Percentiles rank a stretch among this genome's conserved stretches.
Conservation (phyloP, 108 stramenopile species). For the Chaetoceros tenuissimus region DNA sequence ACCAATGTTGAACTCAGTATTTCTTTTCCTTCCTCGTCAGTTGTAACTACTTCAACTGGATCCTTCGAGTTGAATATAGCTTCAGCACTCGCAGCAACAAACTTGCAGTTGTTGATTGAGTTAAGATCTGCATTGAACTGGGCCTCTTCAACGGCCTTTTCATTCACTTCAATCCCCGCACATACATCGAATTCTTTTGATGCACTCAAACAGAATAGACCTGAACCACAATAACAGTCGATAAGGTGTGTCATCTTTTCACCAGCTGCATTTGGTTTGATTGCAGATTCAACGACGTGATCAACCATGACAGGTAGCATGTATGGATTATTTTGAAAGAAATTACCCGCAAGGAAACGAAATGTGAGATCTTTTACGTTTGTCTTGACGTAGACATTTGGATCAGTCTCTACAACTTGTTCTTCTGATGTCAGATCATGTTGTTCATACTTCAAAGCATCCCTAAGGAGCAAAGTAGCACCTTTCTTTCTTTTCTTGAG, state of each 20-base stretch:
- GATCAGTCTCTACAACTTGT: conserved; percentile 76
- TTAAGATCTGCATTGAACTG: conserved; percentile 76
- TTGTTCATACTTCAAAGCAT: conserved; percentile 36
- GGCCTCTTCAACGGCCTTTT: conserved; percentile 79
- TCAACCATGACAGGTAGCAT: conserved; percentile 90
- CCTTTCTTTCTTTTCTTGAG: conserved; percentile 56
- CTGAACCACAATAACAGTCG: conserved; percentile 97
- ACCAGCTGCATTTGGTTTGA: conserved; percentile 11
- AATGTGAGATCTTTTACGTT: conserved; percentile 61
- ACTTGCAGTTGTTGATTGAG: conserved; percentile 72
- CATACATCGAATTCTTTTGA: conserved; percentile 66
- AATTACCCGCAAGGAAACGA: conserved; percentile 89
- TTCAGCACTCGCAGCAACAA: conserved; percentile 84
- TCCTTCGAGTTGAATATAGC: conserved; percentile 67
- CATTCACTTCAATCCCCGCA: conserved; percentile 93
- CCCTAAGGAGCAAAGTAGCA: conserved; percentile 85
- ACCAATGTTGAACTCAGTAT: conserved; percentile 21
- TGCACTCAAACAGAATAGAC: conserved; percentile 82
- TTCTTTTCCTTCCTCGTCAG: not conserved
- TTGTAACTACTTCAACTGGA: conserved; percentile 13
- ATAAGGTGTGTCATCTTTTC: conserved; percentile 62
- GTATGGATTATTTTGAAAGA: conserved; percentile 96
- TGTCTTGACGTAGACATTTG: conserved; percentile 67
- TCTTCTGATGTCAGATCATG: conserved; percentile 15
- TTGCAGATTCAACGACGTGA: conserved; percentile 64